These are phyloP conservation scores for Emmonsiellopsis sp. DNA, from an alignment of 2,329 filamentous ascomycete species.

Conservation along the genomic window DNA sequence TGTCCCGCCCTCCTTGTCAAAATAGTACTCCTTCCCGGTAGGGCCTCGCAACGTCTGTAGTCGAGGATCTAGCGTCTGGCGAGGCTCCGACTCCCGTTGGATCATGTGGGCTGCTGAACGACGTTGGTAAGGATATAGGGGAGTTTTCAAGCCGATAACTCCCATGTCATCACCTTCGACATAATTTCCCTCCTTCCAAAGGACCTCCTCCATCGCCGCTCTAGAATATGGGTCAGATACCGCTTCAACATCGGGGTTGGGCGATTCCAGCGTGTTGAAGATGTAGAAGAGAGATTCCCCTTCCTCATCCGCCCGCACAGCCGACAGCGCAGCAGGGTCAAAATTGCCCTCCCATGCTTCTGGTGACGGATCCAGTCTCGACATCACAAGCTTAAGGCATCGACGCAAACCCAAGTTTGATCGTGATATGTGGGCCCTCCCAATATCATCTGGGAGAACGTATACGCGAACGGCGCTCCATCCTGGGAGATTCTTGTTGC, in stretches of 20 bases:
- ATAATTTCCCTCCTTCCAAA: slow-evolving; percentile 14
- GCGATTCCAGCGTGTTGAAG: slow-evolving; percentile 39
- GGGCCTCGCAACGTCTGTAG: slow-evolving; percentile 54
- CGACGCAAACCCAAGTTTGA: slow-evolving; percentile 23
- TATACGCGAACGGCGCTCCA: slow-evolving; percentile 25
- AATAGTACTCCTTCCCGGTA: slow-evolving; percentile 56
- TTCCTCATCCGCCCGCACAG: slow-evolving; percentile 13
- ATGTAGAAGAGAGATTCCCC: slow-evolving; percentile 42
- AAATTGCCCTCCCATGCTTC: slow-evolving; percentile 29
- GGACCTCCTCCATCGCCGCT: slow-evolving; percentile 27
- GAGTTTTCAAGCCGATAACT: slow-evolving; percentile 40
- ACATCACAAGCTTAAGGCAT: slow-evolving; percentile 30
- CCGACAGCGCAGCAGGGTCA: slow-evolving; percentile 7
- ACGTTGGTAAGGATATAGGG: slow-evolving; percentile 68
- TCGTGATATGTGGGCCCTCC: slow-evolving; percentile 23
- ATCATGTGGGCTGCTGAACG: slow-evolving; percentile 76
- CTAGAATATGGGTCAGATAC: slow-evolving; percentile 24
- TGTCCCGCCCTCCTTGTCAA: slow-evolving; percentile 53
- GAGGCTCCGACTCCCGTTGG: slow-evolving; percentile 62
- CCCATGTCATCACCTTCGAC: slow-evolving; percentile 11
- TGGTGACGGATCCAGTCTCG: slow-evolving; percentile 28
- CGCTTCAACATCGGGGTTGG: slow-evolving; percentile 21
- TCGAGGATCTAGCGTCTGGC: slow-evolving; percentile 61
- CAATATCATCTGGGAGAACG: slow-evolving; percentile 32
- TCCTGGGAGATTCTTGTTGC: slow-evolving; percentile 9